Percentiles rank a stretch among this genome's conserved stretches.
Conservation (phyloP, 2,329 filamentous ascomycete genomes). For the Epichloe coenophiala region DNA sequence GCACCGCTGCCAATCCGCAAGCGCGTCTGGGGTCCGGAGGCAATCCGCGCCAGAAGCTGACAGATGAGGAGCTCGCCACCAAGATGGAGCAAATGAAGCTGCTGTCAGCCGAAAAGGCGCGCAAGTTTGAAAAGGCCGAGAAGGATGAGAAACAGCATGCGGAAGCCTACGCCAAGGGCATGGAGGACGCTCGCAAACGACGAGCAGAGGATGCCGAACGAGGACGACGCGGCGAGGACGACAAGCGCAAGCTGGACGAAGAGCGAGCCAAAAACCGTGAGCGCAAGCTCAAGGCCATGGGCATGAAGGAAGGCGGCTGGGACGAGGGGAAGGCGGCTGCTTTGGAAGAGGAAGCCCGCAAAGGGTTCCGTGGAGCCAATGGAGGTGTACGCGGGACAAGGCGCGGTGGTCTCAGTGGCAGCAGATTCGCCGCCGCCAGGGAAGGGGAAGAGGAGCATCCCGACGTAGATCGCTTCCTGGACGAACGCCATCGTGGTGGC, state of each 20-base stretch:
- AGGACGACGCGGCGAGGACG: slow-evolving; percentile 37
- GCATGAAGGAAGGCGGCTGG: slow-evolving; percentile 40
- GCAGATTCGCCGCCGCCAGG: slow-evolving; percentile 28
- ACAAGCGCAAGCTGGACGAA: slow-evolving; percentile 38
- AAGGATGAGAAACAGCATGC: slow-evolving; percentile 43
- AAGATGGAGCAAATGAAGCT: slow-evolving; percentile 51
- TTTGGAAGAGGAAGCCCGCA: slow-evolving; percentile 26
- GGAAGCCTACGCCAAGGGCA: slow-evolving; percentile 37
- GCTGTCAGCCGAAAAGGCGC: slow-evolving; percentile 41
- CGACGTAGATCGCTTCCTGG: slow-evolving; percentile 23
- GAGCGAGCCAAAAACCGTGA: slow-evolving; percentile 48
- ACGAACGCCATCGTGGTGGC: slow-evolving; percentile 20
- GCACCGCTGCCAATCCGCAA: slow-evolving; percentile 22
- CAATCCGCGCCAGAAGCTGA: slow-evolving; percentile 47
- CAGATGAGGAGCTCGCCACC: slow-evolving; percentile 41
- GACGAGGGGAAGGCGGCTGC: slow-evolving; percentile 41
- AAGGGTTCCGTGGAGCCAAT: slow-evolving; percentile 29
- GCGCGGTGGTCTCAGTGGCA: slow-evolving; percentile 24
- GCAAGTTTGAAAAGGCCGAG: slow-evolving; percentile 45
- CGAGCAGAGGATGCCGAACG: slow-evolving; percentile 39
- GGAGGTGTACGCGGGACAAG: slow-evolving; percentile 27
- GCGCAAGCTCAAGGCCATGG: slow-evolving; percentile 46
- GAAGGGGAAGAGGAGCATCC: slow-evolving; percentile 19
- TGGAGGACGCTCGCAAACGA: slow-evolving; percentile 40
- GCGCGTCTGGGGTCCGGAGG: slow-evolving; percentile 38